Conservation (phyloP, 2,329 filamentous ascomycete species). For the Xylariales sp. region DNA sequence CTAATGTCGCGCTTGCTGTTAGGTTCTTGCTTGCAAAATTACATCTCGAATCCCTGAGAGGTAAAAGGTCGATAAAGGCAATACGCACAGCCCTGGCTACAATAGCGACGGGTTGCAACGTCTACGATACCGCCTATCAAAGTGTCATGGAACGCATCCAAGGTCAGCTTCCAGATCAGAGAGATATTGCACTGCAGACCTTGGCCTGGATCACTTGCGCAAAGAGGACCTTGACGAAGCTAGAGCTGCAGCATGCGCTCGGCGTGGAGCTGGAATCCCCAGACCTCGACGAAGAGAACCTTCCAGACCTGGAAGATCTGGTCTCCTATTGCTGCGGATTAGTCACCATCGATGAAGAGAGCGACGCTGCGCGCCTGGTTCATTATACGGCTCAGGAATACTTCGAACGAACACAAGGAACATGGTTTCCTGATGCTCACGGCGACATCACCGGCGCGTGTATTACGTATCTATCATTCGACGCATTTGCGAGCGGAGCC, state of each 20-base stretch:
- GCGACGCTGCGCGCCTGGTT: conserved; percentile 21
- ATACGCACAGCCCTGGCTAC: conserved; percentile 25
- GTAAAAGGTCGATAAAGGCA: conserved; percentile 24
- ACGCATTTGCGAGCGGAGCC: too few species aligned
- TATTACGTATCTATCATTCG: not conserved
- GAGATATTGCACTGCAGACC: conserved; percentile 30
- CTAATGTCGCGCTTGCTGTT: conserved; percentile 6
- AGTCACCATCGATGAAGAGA: conserved; percentile 34
- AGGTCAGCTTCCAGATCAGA: conserved; percentile 24
- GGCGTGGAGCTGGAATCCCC: conserved; percentile 24
- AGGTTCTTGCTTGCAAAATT: conserved; percentile 37
- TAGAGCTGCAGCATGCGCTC: conserved; percentile 38
- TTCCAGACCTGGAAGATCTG: conserved; percentile 27
- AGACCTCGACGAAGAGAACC: conserved; percentile 28
- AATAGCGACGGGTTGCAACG: conserved; percentile 22
- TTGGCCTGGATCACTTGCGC: conserved; percentile 37
- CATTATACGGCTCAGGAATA: conserved; percentile 6
- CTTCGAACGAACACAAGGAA: conserved; percentile 1
- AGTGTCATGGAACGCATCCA: conserved; percentile 37
- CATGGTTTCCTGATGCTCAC: not conserved
- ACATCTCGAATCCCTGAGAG: conserved; percentile 26
- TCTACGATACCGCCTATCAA: conserved; percentile 34
- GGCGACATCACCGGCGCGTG: not conserved
- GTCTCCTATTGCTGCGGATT: conserved; percentile 36
- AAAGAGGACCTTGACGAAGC: conserved; percentile 23